Evolutionary conservation across 1,284 basidiomycete species (phyloP).

Genomic region (Trichosporon sp.): DNA sequence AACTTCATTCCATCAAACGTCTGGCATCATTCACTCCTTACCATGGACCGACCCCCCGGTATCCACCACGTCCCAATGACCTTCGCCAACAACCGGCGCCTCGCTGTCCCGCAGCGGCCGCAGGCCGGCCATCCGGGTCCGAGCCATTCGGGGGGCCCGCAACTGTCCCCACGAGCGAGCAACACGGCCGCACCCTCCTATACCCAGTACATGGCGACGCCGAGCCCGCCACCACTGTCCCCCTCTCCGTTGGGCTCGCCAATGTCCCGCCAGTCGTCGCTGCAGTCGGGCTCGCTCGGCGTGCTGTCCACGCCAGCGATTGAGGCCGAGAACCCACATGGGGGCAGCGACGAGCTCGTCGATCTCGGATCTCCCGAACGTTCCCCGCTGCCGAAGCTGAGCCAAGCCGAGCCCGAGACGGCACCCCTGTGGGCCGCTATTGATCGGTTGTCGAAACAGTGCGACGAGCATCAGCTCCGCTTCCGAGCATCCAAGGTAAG

Average conservation of each 20-base stretch:
- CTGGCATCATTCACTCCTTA: background rate
- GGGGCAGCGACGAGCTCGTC: background rate
- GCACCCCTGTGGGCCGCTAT: constrained; percentile 42
- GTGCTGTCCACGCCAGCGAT: constrained; percentile 6
- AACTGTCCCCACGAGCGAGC: background rate
- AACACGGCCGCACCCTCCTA: too few relatives aligned
- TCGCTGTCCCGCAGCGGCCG: constrained; percentile 5
- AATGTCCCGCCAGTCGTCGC: background rate
- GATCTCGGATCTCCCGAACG: background rate
- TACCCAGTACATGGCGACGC: constrained; percentile 1
- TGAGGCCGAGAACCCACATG: background rate
- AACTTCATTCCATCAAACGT: background rate
- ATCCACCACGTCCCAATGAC: background rate
- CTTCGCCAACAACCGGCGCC: background rate
- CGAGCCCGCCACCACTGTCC: background rate
- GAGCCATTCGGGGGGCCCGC: background rate
- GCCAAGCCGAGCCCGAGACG: background rate
- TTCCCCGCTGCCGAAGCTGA: background rate
- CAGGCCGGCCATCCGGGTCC: background rate
- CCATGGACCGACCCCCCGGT: constrained; percentile 10
- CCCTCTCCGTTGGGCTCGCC: constrained; percentile 1
- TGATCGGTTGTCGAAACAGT: constrained; percentile 39
- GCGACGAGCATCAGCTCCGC: constrained; percentile 48
- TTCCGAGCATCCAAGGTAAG: constrained; percentile 46
- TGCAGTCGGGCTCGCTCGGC: background rate